Evolutionary conservation across 345 rosid species (phyloP), one percentile per base, ranked within the genome.

Genomic region (Erodium maritimum): DNA sequence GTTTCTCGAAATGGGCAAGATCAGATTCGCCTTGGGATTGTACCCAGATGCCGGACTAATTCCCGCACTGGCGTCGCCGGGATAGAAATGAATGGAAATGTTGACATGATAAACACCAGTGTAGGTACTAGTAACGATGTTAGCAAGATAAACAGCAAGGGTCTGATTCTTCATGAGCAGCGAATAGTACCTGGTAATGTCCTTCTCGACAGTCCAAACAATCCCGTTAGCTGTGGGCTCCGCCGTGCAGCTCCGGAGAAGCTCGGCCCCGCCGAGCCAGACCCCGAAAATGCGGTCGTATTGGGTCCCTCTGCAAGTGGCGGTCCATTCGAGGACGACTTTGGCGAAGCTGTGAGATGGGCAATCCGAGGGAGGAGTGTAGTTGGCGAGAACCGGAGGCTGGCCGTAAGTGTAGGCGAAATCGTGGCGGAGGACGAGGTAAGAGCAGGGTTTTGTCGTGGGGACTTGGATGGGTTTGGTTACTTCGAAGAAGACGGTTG

Each of bases 161-260:
- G 75, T 74, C 61, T 78, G 78, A 61, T 72, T 80, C 75, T 73
- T 79, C 54, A 77, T 65, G 57, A 91, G 87, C 63, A 84, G 48
- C n/a, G 96, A 75, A 62, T 71, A 71, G 46, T 91, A 91, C 96
- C 75, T 88, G 1, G 90, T 88, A 12, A 91, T 67, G 65, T 88
- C 96, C 80, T 91, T 91, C 63, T 71, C 58, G 0, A 91, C 90
- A 1, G 73, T 80, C 98, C 98, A 91, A 21, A 84, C 51, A 18
- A 80, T 86, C 5, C 96, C 98, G 45, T 72, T 81, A 0, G 78
- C 60, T 11, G 67, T 77, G 13, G 96, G 98, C 82, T 91, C 96
- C 12, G 95, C 98, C 17, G 96, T 80, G 75, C 98, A 91, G 77
- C 98, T 83, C 57, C 98, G 76, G 63, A 91, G 87, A 76, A 91